Conservation (phyloP, 2,329 filamentous ascomycete genomes). For the Calonectria multiphialidica region DNA sequence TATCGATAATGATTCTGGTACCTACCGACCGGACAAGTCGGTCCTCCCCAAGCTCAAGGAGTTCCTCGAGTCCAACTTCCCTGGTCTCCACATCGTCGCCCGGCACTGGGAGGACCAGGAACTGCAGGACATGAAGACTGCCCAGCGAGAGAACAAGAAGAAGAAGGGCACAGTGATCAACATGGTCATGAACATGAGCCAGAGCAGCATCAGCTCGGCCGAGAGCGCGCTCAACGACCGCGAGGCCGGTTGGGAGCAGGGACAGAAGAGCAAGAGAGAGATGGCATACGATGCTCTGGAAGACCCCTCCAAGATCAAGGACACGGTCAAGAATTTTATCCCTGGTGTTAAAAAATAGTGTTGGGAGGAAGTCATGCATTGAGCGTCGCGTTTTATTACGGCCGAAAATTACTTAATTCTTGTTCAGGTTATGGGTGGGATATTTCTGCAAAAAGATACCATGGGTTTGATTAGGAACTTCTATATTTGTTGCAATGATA, state of each 20-base stretch:
- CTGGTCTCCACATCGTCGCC: constrained; percentile 79
- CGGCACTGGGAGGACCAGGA: constrained; percentile 84
- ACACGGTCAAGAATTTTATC: constrained; percentile 43
- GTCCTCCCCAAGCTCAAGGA: constrained; percentile 77
- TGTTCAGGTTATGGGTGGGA: constrained; percentile 19
- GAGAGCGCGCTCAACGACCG: constrained; percentile 64
- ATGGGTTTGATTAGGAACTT: constrained; percentile 22
- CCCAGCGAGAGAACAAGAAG: constrained; percentile 82
- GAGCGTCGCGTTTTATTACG: constrained; percentile 25
- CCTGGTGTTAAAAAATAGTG: constrained; percentile 38
- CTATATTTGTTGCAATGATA: neutral
- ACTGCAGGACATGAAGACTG: constrained; percentile 80
- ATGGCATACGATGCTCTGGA: constrained; percentile 63
- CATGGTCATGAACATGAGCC: constrained; percentile 69
- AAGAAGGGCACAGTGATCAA: constrained; percentile 63
- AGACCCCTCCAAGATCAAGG: constrained; percentile 61
- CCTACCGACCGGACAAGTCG: constrained; percentile 87
- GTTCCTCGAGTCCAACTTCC: constrained; percentile 80
- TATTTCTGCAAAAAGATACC: constrained; percentile 33
- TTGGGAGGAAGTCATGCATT: constrained; percentile 31
- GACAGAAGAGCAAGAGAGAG: constrained; percentile 65
- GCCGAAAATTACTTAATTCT: constrained; percentile 23
- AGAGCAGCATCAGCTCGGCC: constrained; percentile 64
- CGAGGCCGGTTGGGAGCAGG: constrained; percentile 53
- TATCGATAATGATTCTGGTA: constrained; percentile 96